Conservation (phyloP, 1,284 basidiomycete genomes). For the Papiliotrema flavescens region DNA sequence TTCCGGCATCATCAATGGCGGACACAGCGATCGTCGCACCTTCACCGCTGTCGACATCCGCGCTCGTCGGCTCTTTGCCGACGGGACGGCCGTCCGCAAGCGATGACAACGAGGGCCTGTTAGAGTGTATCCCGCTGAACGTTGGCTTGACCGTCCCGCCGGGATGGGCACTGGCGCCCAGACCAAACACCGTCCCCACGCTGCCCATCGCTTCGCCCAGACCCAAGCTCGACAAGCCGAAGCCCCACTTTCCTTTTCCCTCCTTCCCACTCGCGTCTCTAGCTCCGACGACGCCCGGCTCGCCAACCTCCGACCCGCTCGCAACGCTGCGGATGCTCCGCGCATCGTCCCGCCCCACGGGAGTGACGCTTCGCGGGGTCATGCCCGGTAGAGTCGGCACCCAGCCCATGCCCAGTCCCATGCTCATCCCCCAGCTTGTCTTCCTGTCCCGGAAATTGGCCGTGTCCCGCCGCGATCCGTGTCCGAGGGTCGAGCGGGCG, state of each 20-base stretch:
- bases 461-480: constrained; percentile 14
- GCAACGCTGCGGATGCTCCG: background rate
- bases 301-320: background rate
- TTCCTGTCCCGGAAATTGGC: constrained; percentile 13
- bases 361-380: constrained; percentile 1
- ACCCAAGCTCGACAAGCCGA: constrained; percentile 11
- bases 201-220: constrained; percentile 30
- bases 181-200: constrained; percentile 30
- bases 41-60: background rate
- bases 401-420: constrained; percentile 8
- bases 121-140: too few relatives aligned
- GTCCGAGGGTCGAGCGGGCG: constrained; percentile 17
- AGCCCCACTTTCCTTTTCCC: constrained; percentile 15
- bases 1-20: too few relatives aligned
- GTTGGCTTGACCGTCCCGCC: background rate
- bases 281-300: background rate
- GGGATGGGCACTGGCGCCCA: constrained; percentile 10
- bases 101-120: background rate
- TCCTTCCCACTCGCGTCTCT: background rate
- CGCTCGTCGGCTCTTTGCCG: too few relatives aligned
- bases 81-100: background rate
- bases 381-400: background rate
- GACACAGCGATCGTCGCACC: background rate
- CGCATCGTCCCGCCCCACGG: background rate
- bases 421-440: constrained; percentile 21